Evolutionary conservation across 208 protist genomes (phyloP), one percentile per base, ranked within the genome.

Genomic region (Wallacemonas sp.): DNA sequence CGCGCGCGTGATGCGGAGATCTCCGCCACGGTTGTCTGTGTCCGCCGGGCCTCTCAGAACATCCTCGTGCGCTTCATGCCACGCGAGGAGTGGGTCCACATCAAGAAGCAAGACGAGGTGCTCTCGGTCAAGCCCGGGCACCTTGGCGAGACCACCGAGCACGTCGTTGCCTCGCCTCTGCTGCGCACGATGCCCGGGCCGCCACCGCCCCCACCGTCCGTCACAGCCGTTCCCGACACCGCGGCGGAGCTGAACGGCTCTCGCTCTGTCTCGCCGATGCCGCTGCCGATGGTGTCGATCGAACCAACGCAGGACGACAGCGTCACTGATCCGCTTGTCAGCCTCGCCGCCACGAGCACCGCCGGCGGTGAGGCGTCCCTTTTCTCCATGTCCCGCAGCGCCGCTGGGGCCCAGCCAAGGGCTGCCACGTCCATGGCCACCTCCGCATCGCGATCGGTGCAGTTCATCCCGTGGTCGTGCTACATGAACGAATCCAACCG

Each of bases 31-130:
- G 67, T 78, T 5, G 19, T 78, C 11, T 78, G 72, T 16, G 61
- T 73, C 23, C 72, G 72, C 36, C 56, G 19, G 2, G 60, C 61
- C 6, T 24, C 27, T 1, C 38, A 76, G 14, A 65, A 76, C 34
- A 52, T 76, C 26, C 48, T 76, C 16, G 70, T 76, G 8, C 70
- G 70, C 2, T 61, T 66, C 63, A 76, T 76, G 70, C 63, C 70
- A 26, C 63, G 68, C 38, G n/a, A 58, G 21, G 63, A 76, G 61
- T 76, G 70, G 70, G 57, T 66, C 17, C 70, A 65, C 23, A 68
- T 76, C 47, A 54, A 70, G 29, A 44, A 36, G 14, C 23, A 70
- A 2, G 63, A 76, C n/a, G 58, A 76, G 33, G 57, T 76, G 17
- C 39, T 62, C 47, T 56, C 70, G 1, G 63, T 58, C 2, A 26